These are phyloP conservation scores for Lentinula novae-zelandiae DNA, from an alignment of 1,284 basidiomycete genomes.

Conservation along the genomic window DNA sequence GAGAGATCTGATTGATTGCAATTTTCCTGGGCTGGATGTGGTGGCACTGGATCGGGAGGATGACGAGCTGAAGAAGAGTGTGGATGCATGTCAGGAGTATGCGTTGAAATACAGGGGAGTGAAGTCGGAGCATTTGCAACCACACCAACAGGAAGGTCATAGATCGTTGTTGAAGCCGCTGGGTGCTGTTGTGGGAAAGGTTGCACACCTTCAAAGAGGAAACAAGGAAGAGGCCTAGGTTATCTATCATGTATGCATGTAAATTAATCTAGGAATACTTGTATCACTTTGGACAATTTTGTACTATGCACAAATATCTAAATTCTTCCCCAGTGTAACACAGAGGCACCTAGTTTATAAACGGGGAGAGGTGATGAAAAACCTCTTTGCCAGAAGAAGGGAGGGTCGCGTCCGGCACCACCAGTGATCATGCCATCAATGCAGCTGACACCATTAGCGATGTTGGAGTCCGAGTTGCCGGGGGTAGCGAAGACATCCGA, in stretches of 20 bases:
- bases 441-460: no score
- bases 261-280: neutral
- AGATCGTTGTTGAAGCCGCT: conserved; percentile 35
- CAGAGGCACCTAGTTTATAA: no score
- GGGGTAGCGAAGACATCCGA: no score
- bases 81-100: conserved; percentile 63
- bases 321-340: no score
- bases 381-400: no score
- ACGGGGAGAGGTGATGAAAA: no score
- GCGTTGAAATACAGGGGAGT: conserved; percentile 55
- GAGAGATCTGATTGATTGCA: conserved; percentile 58
- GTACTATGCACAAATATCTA: no score
- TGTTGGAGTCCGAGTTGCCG: no score
- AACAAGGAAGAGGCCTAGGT: neutral
- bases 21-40: conserved; percentile 64
- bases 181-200: neutral
- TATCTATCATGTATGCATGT: no score
- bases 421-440: no score
- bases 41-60: conserved; percentile 56
- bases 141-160: conserved; percentile 52
- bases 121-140: conserved; percentile 54
- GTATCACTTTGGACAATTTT: neutral
- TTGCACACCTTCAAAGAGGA: neutral
- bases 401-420: no score
- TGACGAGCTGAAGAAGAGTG: conserved; percentile 51